A percentile compares a stretch with the other conserved stretches of the same genome.
Evolutionary conservation across 1,139 yeast species (phyloP).

Genomic region (Geotrichum bryndzae): DNA sequence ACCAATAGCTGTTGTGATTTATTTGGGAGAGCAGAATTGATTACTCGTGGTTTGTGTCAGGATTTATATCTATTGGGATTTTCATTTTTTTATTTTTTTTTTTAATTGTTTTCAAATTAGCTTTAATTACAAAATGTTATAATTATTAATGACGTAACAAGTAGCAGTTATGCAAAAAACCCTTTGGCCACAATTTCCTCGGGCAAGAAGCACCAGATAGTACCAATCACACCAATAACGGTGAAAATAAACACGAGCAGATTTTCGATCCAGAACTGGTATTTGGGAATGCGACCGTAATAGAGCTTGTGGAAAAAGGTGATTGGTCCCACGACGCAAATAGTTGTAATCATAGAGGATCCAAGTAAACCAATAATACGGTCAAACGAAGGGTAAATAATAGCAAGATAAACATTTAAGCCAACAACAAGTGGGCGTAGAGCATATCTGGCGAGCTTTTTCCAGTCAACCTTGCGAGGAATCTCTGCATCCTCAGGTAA

Average conservation of each 20-base stretch:
- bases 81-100: too few relatives aligned
- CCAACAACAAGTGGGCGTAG: conserved; percentile 40
- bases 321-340: conserved; percentile 74
- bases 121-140: not conserved
- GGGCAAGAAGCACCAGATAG: conserved; percentile 25
- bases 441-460: conserved; percentile 18
- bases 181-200: conserved; percentile 11
- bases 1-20: not conserved
- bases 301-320: conserved; percentile 61
- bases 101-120: too few relatives aligned
- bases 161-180: not conserved
- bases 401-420: conserved; percentile 46
- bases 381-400: conserved; percentile 70
- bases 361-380: conserved; percentile 79
- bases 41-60: too few relatives aligned
- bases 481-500: conserved; percentile 21
- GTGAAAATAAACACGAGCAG: conserved; percentile 39
- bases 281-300: conserved; percentile 40
- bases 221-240: conserved; percentile 32
- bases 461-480: conserved; percentile 4
- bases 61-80: not conserved
- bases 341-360: conserved; percentile 69
- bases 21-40: not conserved
- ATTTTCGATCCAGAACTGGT: conserved; percentile 41
- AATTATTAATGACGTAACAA: not conserved